These are phyloP conservation scores for Solanum hybrid DNA, from an alignment of 305 asterid genomes.

Conservation along the genomic window DNA sequence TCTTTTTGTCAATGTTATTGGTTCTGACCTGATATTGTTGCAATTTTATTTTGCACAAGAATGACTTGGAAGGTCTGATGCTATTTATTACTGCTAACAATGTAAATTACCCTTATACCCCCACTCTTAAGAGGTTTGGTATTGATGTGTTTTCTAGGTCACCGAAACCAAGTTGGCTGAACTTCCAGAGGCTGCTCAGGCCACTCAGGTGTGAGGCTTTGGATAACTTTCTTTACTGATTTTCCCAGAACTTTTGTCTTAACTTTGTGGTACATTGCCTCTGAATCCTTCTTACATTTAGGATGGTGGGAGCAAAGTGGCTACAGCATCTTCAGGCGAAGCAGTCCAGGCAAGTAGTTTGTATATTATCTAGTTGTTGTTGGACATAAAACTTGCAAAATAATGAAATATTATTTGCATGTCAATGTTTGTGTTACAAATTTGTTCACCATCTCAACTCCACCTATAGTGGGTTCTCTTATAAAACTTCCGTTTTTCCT, in stretches of 20 bases:
- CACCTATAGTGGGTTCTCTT: background rate
- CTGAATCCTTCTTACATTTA: background rate
- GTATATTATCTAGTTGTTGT: background rate
- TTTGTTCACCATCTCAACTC: background rate
- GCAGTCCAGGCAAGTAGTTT: conserved; percentile 8
- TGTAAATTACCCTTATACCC: background rate
- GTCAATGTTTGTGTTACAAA: background rate
- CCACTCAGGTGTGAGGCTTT: conserved; percentile 8
- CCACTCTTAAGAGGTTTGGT: background rate
- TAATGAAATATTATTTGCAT: background rate
- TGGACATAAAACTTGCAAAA: background rate
- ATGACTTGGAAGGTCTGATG: background rate
- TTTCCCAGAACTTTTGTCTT: background rate
- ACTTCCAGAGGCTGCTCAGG: conserved; percentile 1
- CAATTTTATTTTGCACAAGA: background rate
- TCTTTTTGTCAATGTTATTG: background rate
- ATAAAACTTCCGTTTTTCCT: background rate
- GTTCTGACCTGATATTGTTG: background rate
- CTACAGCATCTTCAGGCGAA: conserved; percentile 10
- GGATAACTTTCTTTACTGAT: background rate
- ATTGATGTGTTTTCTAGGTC: background rate
- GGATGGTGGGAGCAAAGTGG: conserved; percentile 6
- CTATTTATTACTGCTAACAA: background rate
- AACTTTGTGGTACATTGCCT: background rate
- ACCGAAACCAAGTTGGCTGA: conserved; percentile 4